A percentile compares a stretch with the other conserved stretches of the same genome.
These are phyloP conservation scores for Neurospora sublineolata DNA, from an alignment of 495 filamentous ascomycete genomes.

Conservation along the genomic window DNA sequence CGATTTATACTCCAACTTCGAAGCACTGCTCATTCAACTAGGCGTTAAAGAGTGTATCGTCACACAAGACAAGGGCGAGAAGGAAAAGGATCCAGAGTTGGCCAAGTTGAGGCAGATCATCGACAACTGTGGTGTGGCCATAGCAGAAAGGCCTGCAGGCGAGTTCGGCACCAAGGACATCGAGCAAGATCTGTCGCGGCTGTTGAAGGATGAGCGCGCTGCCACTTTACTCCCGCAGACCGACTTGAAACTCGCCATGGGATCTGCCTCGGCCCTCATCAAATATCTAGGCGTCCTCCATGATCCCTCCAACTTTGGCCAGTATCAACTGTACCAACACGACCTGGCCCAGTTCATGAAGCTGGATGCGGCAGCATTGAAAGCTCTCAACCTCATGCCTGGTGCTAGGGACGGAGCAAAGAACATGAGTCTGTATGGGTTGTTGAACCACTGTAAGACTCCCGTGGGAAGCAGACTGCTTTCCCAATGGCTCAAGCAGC, in stretches of 20 bases:
- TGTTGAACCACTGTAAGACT: conserved; percentile 97
- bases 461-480: conserved; percentile 82
- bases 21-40: conserved; percentile 89
- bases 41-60: conserved; percentile 91
- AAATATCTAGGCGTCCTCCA: conserved; percentile 89
- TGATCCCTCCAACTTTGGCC: conserved; percentile 87
- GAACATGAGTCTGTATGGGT: conserved; percentile 91
- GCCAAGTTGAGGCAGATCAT: conserved; percentile 78
- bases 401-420: conserved; percentile 88
- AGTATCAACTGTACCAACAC: conserved; percentile 95
- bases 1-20: conserved; percentile 95
- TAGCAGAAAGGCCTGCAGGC: conserved; percentile 60
- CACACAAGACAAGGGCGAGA: conserved; percentile 52
- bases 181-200: conserved; percentile 80
- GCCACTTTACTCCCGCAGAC: conserved; percentile 74
- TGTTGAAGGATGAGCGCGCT: conserved; percentile 75
- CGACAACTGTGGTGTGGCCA: conserved; percentile 80
- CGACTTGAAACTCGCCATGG: conserved; percentile 94
- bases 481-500: conserved; percentile 96
- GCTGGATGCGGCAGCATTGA: conserved; percentile 86
- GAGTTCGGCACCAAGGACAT: conserved; percentile 91
- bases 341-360: conserved; percentile 98
- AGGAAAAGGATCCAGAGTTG: conserved; percentile 79
- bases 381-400: conserved; percentile 94
- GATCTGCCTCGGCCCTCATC: conserved; percentile 83